These are phyloP conservation scores for Aspergillus chevalieri DNA, from an alignment of 2,329 filamentous ascomycete genomes.

Conservation along the genomic window DNA sequence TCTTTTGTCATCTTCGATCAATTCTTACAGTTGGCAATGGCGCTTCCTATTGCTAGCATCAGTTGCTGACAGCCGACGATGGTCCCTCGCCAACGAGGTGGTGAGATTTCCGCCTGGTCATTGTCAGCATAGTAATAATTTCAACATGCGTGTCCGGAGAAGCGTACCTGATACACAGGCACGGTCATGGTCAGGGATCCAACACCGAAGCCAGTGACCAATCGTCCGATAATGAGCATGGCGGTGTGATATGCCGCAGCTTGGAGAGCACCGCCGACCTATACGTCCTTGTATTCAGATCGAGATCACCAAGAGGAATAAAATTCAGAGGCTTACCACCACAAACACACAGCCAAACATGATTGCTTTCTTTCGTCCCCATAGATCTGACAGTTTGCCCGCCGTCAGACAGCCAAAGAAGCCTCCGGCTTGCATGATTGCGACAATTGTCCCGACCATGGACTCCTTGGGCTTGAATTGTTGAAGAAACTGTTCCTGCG, in stretches of 20 bases:
- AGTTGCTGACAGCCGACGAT: constrained; percentile 41
- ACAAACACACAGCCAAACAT: neutral
- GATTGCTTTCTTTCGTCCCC: neutral
- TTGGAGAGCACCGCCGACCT: constrained; percentile 55
- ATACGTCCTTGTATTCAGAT: neutral
- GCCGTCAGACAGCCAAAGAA: neutral
- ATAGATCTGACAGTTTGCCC: neutral
- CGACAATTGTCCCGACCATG: neutral
- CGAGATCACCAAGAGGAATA: neutral
- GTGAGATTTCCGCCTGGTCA: constrained; percentile 52
- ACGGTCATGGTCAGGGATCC: constrained; percentile 47
- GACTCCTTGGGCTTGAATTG: neutral
- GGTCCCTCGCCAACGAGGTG: constrained; percentile 51
- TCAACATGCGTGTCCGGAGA: no score
- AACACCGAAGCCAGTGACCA: constrained; percentile 45
- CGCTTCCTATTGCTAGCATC: constrained; percentile 15
- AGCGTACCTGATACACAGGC: constrained; percentile 49
- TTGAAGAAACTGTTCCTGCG: constrained; percentile 48
- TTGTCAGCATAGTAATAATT: no score
- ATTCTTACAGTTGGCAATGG: neutral
- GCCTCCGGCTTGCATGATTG: neutral
- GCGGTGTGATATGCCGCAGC: constrained; percentile 49
- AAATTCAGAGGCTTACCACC: neutral
- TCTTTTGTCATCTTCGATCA: no score
- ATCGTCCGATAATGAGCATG: constrained; percentile 54